Evolutionary conservation across 169 alveolate genomes (phyloP).

Genomic region (Miamiensis avidus): DNA sequence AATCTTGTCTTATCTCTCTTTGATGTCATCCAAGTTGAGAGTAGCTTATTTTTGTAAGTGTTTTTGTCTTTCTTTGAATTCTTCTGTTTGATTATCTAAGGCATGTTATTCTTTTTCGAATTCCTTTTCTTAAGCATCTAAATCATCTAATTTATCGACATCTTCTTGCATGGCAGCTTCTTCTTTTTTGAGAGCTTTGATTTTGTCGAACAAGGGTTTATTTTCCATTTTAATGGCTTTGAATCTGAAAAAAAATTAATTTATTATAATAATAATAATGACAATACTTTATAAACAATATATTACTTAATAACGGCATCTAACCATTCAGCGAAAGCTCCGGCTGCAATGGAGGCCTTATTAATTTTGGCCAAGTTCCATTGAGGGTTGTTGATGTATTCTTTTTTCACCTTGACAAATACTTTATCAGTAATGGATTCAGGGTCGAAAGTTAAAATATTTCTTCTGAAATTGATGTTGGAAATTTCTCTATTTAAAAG

Average conservation of each 20-base stretch:
- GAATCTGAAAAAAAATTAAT: background rate
- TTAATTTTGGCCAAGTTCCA: background rate
- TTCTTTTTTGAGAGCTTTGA: background rate
- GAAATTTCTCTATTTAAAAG: background rate
- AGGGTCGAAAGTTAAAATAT: background rate
- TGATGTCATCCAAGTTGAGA: background rate
- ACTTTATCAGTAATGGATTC: background rate
- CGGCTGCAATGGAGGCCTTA: background rate
- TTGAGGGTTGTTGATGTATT: background rate
- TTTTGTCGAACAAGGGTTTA: background rate
- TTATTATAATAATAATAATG: too few species aligned
- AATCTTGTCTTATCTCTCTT: background rate
- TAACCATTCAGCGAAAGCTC: background rate
- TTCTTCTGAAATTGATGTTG: background rate
- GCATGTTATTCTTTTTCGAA: background rate
- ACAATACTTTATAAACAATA: too few species aligned
- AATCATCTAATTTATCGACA: background rate
- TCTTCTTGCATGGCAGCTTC: background rate
- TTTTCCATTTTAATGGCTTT: background rate
- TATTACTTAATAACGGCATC: background rate
- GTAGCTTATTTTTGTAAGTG: background rate
- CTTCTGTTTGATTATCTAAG: background rate
- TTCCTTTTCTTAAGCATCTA: background rate
- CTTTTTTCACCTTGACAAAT: background rate
- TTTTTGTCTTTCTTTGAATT: background rate